A percentile compares a stretch with the other conserved stretches of the same genome.
Conservation (phyloP, 768 basidiomycete species). For the Leucogyrophana mollusca region DNA sequence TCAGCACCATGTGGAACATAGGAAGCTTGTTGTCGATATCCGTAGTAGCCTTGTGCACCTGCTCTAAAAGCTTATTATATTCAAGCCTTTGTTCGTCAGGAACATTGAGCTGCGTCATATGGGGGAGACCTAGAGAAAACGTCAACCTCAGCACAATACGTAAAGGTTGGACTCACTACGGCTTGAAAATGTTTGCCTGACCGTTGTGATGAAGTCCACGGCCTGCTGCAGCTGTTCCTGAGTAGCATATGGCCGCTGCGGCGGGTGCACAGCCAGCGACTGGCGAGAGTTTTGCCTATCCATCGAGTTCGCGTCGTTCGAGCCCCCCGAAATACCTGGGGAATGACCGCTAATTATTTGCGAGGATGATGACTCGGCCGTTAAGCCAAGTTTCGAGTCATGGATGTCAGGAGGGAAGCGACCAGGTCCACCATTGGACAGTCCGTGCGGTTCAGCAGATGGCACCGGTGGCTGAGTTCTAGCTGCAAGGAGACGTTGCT, state of each 20-base stretch:
- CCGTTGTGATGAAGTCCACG: conserved; percentile 22
- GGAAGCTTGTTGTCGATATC: conserved; percentile 54
- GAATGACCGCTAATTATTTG: too few species aligned
- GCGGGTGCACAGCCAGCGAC: too few species aligned
- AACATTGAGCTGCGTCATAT: conserved; percentile 37
- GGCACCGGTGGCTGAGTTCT: too few species aligned
- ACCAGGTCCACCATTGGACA: conserved; percentile 10
- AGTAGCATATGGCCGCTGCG: conserved; percentile 12
- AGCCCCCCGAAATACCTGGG: too few species aligned
- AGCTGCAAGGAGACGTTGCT: conserved; percentile 8
- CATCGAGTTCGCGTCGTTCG: too few species aligned
- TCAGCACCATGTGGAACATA: conserved; percentile 44
- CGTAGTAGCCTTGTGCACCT: conserved; percentile 39
- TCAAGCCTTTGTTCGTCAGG: conserved; percentile 54
- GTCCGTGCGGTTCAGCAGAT: conserved; percentile 13
- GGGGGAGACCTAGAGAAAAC: conserved; percentile 31
- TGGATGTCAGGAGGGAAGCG: conserved; percentile 1
- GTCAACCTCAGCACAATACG: conserved; percentile 12
- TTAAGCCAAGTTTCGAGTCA: too few species aligned
- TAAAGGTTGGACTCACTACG: conserved; percentile 22
- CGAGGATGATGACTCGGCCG: too few species aligned
- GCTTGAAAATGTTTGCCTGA: conserved; percentile 33
- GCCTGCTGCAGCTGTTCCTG: conserved; percentile 35
- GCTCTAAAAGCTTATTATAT: conserved; percentile 50
- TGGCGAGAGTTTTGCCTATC: too few species aligned